phyloP scores from a whole-genome alignment of 805 yeast species.

The Priceomyces castillae region DNA sequence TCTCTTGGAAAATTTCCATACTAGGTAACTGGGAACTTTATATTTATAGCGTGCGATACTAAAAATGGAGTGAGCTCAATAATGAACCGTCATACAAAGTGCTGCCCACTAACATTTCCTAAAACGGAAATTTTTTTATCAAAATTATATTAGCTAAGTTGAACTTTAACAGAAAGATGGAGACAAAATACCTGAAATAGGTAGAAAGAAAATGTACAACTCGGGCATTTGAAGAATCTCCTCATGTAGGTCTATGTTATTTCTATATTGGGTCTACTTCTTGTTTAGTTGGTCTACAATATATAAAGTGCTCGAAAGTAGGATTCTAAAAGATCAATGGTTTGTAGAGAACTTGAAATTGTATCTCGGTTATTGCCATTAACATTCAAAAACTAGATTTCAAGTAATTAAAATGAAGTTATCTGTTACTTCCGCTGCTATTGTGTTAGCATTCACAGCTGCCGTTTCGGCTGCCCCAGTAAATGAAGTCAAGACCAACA shows the following conservation, averaged over 20 bases:
- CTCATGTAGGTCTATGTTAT: neutral
- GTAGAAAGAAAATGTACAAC: neutral
- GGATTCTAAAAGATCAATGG: too few species aligned
- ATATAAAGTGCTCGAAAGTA: neutral
- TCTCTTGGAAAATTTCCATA: neutral
- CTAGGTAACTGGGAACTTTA: neutral
- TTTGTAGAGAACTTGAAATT: too few species aligned
- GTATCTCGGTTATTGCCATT: too few species aligned
- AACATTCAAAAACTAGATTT: neutral
- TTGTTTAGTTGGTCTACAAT: neutral
- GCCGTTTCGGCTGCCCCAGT: slow-evolving; percentile 27
- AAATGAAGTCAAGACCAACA: neutral
- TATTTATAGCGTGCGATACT: neutral
- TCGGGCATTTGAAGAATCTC: neutral
- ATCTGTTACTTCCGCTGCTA: slow-evolving; percentile 19
- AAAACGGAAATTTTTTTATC: neutral
- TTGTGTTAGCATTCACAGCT: slow-evolving; percentile 17
- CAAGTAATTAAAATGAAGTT: slow-evolving; percentile 20
- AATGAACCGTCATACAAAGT: neutral
- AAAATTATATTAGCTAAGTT: too few species aligned
- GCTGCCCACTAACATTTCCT: neutral
- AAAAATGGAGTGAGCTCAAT: neutral
- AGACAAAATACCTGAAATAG: neutral
- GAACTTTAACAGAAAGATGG: too few species aligned
- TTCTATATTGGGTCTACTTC: neutral